phyloP scores from a whole-genome alignment of 805 yeast genomes.

The Sungouiozyma ichnusensis region DNA sequence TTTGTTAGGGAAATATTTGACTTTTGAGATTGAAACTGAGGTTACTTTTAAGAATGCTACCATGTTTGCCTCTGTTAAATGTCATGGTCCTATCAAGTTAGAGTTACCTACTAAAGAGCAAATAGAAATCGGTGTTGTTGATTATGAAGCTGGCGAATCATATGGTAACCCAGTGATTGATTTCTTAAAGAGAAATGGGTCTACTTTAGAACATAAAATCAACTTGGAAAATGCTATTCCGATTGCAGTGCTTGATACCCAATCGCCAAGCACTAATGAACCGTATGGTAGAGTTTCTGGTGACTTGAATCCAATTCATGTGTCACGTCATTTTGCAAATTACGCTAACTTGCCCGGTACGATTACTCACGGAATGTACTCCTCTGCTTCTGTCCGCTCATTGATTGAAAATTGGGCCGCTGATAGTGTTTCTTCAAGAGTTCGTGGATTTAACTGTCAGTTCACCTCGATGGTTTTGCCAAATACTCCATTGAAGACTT shows the following conservation, averaged over 20 bases:
- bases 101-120: slow-evolving; percentile 91
- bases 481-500: slow-evolving; percentile 77
- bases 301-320: slow-evolving; percentile 97
- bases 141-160: slow-evolving; percentile 83
- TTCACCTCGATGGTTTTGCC: slow-evolving; percentile 98
- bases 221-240: slow-evolving; percentile 86
- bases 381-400: slow-evolving; percentile 90
- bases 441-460: slow-evolving; percentile 81
- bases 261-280: slow-evolving; percentile 93
- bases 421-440: slow-evolving; percentile 89
- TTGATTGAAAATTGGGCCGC: slow-evolving; percentile 98
- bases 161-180: slow-evolving; percentile 97
- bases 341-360: slow-evolving; percentile 95
- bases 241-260: slow-evolving; percentile 47
- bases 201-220: slow-evolving; percentile 88
- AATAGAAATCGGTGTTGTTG: slow-evolving; percentile 70
- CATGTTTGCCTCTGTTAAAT: slow-evolving; percentile 68
- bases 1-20: slow-evolving; percentile 66
- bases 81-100: slow-evolving; percentile 74
- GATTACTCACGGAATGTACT: slow-evolving; percentile 98
- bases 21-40: slow-evolving; percentile 81
- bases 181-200: slow-evolving; percentile 84
- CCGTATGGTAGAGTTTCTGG: slow-evolving; percentile 96
- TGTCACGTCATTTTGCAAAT: slow-evolving; percentile 84
- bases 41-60: slow-evolving; percentile 68